These are phyloP conservation scores for Diospyros kaki DNA, from an alignment of 148 eudicot genomes.

Conservation along the genomic window DNA sequence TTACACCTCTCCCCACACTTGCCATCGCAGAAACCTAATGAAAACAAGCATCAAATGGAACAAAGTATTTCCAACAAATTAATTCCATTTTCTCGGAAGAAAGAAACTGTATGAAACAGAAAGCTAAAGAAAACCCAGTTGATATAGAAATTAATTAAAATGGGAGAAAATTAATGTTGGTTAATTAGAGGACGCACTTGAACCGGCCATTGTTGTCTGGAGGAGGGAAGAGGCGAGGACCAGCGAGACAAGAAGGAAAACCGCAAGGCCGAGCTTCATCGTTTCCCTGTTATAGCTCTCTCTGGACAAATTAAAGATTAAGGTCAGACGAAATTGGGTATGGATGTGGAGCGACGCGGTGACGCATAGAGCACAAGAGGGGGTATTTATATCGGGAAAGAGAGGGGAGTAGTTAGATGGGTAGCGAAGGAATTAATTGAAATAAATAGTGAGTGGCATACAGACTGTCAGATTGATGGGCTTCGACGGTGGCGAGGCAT, in stretches of 20 bases:
- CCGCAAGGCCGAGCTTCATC: slow-evolving; percentile 16
- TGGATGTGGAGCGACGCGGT: too few relatives aligned
- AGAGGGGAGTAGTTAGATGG: too few relatives aligned
- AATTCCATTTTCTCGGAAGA: not conserved
- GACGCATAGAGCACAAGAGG: too few relatives aligned
- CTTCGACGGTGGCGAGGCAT: too few relatives aligned
- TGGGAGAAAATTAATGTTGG: not conserved
- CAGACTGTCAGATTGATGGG: too few relatives aligned
- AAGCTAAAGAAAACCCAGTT: not conserved
- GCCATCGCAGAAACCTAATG: slow-evolving; percentile 29
- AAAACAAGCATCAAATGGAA: not conserved
- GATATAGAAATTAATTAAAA: not conserved
- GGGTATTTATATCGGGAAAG: too few relatives aligned
- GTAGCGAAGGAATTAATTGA: too few relatives aligned
- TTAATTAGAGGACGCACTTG: slow-evolving; percentile 1
- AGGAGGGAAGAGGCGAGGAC: slow-evolving; percentile 24
- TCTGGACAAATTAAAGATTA: not conserved
- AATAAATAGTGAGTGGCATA: too few relatives aligned
- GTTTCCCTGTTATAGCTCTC: not conserved
- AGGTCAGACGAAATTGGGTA: too few relatives aligned
- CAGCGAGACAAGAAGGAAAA: slow-evolving; percentile 8
- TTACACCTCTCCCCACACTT: slow-evolving; percentile 45
- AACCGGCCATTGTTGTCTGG: slow-evolving; percentile 25
- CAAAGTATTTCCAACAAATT: not conserved
- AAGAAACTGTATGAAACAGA: not conserved